Base-by-base conservation (phyloP, 495 filamentous ascomycete genomes). In the Neurospora terricola region DNA sequence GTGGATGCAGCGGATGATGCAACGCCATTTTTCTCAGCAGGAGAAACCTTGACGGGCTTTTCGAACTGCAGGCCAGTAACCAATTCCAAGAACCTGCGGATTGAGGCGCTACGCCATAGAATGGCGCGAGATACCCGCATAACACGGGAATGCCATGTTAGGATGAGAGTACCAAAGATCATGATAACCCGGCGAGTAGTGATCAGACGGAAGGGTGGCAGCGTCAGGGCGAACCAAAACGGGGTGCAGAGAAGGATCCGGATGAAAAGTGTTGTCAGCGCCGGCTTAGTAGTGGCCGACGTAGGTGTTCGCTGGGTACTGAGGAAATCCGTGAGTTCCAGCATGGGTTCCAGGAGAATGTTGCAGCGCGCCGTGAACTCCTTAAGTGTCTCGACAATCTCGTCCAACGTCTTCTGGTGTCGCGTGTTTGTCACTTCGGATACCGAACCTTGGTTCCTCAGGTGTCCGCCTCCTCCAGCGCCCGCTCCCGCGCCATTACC, bases 351-450 rank as follows among this genome's bases (percentile, higher is more conserved):
- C 23, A 98, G 87, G 11, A 99, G 85, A 42, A 97, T 90, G 81
- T 97, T 97, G 82, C 96, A 97, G 62, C 96, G 86, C 5, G 89
- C 90, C 3, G 94, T 98, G 77, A 99, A 94, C 34, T 90, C 88
- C 79, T 91, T 91, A 74, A 99, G 83, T 0, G 92, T 94, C 75
- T 97, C 94, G 69, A 99, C 91, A 73, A 99, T 98, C 83, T 98
- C 96, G 76, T 99, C 96, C 45, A 99, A 84, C 48, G 94, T 98
- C 82, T 89, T 89, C 76, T 89, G 87, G 76, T 96, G 93, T 21
- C 89, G 90, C 54, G 88, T 91, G 69, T 85, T 85, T 69, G 83
- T 88, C 70, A 79, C 78, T 74, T 95, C 93, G 2, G 91, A 90
- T 27, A 82, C 74, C 4, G 85, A 83, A 9, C 71, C 71, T 70